These are phyloP conservation scores for Plasmodium gonderi DNA, from an alignment of 169 alveolate species.

Conservation along the genomic window DNA sequence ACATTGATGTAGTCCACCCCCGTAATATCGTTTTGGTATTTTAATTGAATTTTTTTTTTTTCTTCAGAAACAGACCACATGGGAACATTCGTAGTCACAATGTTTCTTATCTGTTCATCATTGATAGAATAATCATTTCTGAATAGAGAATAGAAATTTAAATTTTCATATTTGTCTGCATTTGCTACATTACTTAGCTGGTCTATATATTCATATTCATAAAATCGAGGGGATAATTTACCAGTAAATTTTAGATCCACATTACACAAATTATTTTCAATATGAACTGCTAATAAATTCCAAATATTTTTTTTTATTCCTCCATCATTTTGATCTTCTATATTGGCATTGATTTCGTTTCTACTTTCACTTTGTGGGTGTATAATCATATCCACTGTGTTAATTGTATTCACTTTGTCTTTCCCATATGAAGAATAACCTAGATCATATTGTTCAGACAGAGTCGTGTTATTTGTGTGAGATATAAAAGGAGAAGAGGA, in stretches of 20 bases:
- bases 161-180: neutral
- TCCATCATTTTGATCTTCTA: neutral
- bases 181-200: conserved; percentile 10
- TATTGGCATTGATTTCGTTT: neutral
- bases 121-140: neutral
- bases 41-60: conserved; percentile 46
- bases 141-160: conserved; percentile 64
- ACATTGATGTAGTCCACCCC: too few species aligned
- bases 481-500: too few species aligned
- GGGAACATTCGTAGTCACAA: conserved; percentile 43
- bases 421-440: too few species aligned
- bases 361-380: neutral
- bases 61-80: conserved; percentile 68
- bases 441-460: too few species aligned
- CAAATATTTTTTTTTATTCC: conserved; percentile 6
- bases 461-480: too few species aligned
- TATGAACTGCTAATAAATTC: conserved; percentile 57
- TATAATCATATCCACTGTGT: too few species aligned
- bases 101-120: conserved; percentile 39
- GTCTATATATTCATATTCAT: conserved; percentile 28
- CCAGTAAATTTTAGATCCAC: conserved; percentile 70
- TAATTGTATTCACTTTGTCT: too few species aligned
- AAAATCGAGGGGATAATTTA: conserved; percentile 68
- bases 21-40: neutral
- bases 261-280: conserved; percentile 62